A percentile compares a stretch with the other conserved stretches of the same genome.
Evolutionary conservation across 257 asterid genomes (phyloP).

Genomic region (Jaltomata sinuosa): DNA sequence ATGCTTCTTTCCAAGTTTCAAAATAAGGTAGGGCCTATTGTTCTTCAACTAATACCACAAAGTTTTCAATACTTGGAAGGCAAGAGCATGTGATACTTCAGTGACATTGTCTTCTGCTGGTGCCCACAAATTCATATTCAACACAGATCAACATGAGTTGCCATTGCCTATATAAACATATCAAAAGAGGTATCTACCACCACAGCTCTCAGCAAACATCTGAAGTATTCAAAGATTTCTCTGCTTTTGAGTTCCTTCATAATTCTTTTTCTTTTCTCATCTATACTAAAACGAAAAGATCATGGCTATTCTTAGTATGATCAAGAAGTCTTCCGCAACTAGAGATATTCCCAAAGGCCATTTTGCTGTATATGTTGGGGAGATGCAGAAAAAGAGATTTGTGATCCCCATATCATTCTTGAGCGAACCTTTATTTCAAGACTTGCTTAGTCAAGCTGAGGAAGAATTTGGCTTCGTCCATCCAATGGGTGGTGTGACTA

Average conservation of each 20-base stretch:
- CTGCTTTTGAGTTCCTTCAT: neutral
- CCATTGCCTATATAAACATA: neutral
- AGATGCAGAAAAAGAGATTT: neutral
- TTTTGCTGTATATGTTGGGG: neutral
- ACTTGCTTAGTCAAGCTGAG: neutral
- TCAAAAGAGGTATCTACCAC: neutral
- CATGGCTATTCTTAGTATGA: neutral
- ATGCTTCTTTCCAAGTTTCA: neutral
- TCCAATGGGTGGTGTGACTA: neutral
- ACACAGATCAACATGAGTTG: neutral
- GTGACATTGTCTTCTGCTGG: neutral
- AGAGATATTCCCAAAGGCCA: neutral
- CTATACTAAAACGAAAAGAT: neutral
- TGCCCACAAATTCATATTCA: neutral
- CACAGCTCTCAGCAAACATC: neutral
- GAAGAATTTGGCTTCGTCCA: neutral
- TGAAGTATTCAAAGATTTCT: neutral
- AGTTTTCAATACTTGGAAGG: neutral
- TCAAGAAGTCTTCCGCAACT: neutral
- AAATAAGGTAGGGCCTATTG: neutral
- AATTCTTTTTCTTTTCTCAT: neutral
- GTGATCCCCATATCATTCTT: neutral
- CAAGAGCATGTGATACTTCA: neutral
- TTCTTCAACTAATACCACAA: neutral
- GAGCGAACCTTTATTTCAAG: neutral